Evolutionary conservation across 352 stramenopile genomes (phyloP), one percentile per base, ranked within the genome.

Genomic region (Phytopythium ostracodes): DNA sequence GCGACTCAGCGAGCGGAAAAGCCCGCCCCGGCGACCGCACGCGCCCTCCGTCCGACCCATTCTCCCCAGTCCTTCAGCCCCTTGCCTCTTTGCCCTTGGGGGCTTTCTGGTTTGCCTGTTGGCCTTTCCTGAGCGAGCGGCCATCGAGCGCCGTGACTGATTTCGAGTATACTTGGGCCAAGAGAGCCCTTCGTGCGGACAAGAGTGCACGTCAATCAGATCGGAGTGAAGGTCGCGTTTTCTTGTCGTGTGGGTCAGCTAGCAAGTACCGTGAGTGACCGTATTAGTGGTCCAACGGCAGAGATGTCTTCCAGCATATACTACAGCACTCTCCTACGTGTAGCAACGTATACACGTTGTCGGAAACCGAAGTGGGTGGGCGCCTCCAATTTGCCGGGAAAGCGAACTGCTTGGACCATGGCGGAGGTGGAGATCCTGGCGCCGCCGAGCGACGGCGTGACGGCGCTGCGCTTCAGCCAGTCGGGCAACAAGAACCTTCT

Each of bases 401-500:
- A 49, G 17, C 25, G 6, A 24, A n/a, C 24, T 17, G 12, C 4
- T n/a, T 7, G 24, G 24, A 25, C 2, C 20, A 75, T 71, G 66
- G 55, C 66, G 18, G 60, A 87, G 44, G 59, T 74, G 31, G 81
- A 90, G 68, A 72, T 93, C 59, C 73, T 77, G 46, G 81, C 84
- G 56, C 81, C 88, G 52, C 88, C 90, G 29, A 86, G 76, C 52
- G 90, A 97, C 68, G 87, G 87, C 62, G 86, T 96, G 46, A 89
- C 84, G 36, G 81, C 77, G 60, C 52, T 97, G 56, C 87, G 85
- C 66, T 96, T 96, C 70, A 76, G 83, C 22, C 55, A 71, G 35
- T 58, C 65, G 15, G 76, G 72, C 47, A 73, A 66, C 43, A 72
- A 71, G 40, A 70, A 77, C 33, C 69, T 89, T 9, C 72, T 97